Evolutionary conservation across 2,329 filamentous ascomycete species (phyloP).

Genomic region (Fusarium buharicum): DNA sequence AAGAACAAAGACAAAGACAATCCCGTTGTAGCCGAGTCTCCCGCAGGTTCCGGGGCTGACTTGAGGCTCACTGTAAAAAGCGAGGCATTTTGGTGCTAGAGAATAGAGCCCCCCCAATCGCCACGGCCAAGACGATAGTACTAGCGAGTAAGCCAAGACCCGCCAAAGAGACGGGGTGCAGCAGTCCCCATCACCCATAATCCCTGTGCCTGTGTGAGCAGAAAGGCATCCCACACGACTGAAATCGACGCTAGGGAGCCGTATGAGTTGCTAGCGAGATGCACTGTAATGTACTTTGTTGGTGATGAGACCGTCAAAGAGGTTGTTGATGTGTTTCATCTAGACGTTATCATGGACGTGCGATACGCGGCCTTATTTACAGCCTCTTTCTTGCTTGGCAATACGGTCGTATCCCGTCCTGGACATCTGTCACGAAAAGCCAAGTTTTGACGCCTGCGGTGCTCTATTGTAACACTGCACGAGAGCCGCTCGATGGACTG

Average conservation of each 20-base stretch:
- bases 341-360: conserved; percentile 8
- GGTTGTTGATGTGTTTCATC: conserved; percentile 29
- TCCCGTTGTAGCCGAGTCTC: conserved; percentile 35
- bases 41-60: conserved; percentile 32
- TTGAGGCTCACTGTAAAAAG: conserved; percentile 27
- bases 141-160: conserved; percentile 29
- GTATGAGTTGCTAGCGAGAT: conserved; percentile 20
- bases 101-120: conserved; percentile 34
- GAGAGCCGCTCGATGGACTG: conserved; percentile 11
- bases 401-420: conserved; percentile 15
- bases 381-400: neutral
- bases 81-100: conserved; percentile 32
- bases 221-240: conserved; percentile 20
- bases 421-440: conserved; percentile 27
- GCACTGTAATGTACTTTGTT: conserved; percentile 32
- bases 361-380: conserved; percentile 18
- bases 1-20: neutral
- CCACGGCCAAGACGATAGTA: conserved; percentile 35
- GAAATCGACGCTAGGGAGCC: conserved; percentile 38
- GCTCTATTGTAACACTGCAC: conserved; percentile 5
- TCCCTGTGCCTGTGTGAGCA: conserved; percentile 15
- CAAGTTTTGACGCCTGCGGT: conserved; percentile 24
- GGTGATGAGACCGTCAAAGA: neutral
- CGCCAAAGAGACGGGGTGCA: conserved; percentile 30
- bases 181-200: conserved; percentile 6